These are phyloP conservation scores for Leccinum aurantiacum DNA, from an alignment of 768 basidiomycete genomes.

Conservation along the genomic window DNA sequence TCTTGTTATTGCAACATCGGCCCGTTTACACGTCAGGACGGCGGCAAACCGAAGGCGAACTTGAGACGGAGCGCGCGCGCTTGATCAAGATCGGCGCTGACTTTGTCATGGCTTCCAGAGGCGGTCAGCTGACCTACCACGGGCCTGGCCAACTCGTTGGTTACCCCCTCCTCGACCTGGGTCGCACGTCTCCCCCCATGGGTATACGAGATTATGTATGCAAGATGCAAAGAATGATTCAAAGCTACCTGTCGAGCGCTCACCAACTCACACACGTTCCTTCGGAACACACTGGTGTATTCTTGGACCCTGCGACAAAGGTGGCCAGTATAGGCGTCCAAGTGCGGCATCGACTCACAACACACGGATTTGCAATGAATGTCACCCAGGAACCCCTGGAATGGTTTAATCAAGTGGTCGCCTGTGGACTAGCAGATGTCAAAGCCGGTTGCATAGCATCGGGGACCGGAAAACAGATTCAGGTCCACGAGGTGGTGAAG, in stretches of 20 bases:
- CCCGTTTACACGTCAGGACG: slow-evolving; percentile 97
- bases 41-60: slow-evolving; percentile 65
- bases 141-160: slow-evolving; percentile 97
- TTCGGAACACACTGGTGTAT: slow-evolving; percentile 89
- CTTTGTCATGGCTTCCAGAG: slow-evolving; percentile 77
- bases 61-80: slow-evolving; percentile 59
- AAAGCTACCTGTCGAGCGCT: slow-evolving; percentile 55
- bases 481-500: slow-evolving; percentile 51
- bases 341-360: slow-evolving; percentile 90
- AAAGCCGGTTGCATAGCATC: slow-evolving; percentile 67
- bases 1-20: slow-evolving; percentile 83
- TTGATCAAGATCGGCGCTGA: slow-evolving; percentile 83
- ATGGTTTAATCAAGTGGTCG: slow-evolving; percentile 89
- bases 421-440: slow-evolving; percentile 88
- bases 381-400: slow-evolving; percentile 73
- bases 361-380: slow-evolving; percentile 94
- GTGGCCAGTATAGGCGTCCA: slow-evolving; percentile 96
- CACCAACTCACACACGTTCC: slow-evolving; percentile 58
- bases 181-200: slow-evolving; percentile 69
- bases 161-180: slow-evolving; percentile 90
- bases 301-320: slow-evolving; percentile 77
- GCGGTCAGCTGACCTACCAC: slow-evolving; percentile 95
- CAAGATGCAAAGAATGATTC: slow-evolving; percentile 71
- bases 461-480: slow-evolving; percentile 39
- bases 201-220: slow-evolving; percentile 83